Evolutionary conservation across 129 eudicot species (phyloP), one percentile per base, ranked within the genome.

Genomic region (Centaurea solstitialis): DNA sequence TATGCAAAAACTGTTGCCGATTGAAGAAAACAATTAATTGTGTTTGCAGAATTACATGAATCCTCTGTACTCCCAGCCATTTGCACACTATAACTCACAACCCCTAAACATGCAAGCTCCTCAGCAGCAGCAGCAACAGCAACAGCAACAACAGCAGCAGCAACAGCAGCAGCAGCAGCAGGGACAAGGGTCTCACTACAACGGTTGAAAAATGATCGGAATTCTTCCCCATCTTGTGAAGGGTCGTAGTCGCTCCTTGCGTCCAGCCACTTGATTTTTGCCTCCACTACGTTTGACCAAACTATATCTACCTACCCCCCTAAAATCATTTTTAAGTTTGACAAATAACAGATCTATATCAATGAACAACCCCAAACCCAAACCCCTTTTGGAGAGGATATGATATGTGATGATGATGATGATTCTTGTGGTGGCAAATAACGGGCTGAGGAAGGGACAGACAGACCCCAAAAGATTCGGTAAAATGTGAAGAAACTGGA

Each of bases 41-140:
- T 53, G 20, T n/a, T 57, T 57, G 65, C 65, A 57, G 65, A 57
- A 57, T 57, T 57, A 57, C 81, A 87, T 93, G 91, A 93, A 93
- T 86, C 94, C 97, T 74, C 87, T 93, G 8, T 93, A 93, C 72
- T 93, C 98, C 33, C 97, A 93, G 87, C 94, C 97, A 7, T 93
- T 89, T 43, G 70, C 85, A 18, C 94, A 91, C 87, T 93, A 93
- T 82, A 89, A 80, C 77, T 73, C 94, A 5, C 98, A 89, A 83
- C 93, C 91, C 3, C 26, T 74, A 73, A 91, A 85, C 82, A 68
- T 88, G 90, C 93, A 90, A 81, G 76, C 83, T 67, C 67, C 87
- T 24, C 92, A 87, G 79, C 91, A 81, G 68, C 93, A 26, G 30
- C 92, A 87, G 79, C 91, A 81, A 62, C 93, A 26, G 30, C 30